phyloP scores from a whole-genome alignment of 129 eudicot genomes.

The Lonicera japonica region DNA sequence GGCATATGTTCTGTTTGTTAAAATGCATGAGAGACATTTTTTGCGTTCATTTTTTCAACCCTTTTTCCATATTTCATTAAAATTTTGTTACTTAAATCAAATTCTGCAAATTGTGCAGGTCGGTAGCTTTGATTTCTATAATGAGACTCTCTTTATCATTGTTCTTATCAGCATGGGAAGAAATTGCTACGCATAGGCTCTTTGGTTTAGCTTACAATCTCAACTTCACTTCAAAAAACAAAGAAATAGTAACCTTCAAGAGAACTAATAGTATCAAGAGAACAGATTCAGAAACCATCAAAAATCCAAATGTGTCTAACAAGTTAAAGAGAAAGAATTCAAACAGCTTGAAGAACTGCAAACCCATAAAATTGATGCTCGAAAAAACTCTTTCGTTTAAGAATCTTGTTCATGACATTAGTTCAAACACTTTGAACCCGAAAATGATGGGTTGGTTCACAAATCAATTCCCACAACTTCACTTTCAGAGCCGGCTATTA shows the following conservation, averaged over 20 bases:
- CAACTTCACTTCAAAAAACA: slow-evolving; percentile 15
- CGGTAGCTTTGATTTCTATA: not conserved
- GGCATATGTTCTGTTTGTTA: too few species aligned
- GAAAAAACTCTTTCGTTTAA: slow-evolving; percentile 68
- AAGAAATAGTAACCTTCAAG: slow-evolving; percentile 20
- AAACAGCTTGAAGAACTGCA: slow-evolving; percentile 38
- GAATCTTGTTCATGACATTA: slow-evolving; percentile 42
- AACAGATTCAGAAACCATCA: slow-evolving; percentile 36
- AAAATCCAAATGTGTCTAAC: slow-evolving; percentile 14
- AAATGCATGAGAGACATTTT: too few species aligned
- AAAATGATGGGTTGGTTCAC: slow-evolving; percentile 8
- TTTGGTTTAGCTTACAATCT: slow-evolving; percentile 25
- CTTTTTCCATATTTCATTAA: not conserved
- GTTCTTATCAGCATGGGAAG: slow-evolving; percentile 50
- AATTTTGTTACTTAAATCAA: not conserved
- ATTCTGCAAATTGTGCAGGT: slow-evolving; percentile 18
- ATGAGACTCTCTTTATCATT: slow-evolving; percentile 59
- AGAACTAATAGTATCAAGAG: slow-evolving; percentile 39
- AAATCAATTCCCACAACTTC: slow-evolving; percentile 25
- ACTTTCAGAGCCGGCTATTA: slow-evolving; percentile 63
- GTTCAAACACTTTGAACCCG: not conserved
- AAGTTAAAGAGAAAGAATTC: slow-evolving; percentile 32
- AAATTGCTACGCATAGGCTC: slow-evolving; percentile 29
- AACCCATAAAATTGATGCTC: slow-evolving; percentile 55
- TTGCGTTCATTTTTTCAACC: too few species aligned